These are phyloP conservation scores for Mycena epipterygia DNA, from an alignment of 768 basidiomycete species.

Conservation along the genomic window DNA sequence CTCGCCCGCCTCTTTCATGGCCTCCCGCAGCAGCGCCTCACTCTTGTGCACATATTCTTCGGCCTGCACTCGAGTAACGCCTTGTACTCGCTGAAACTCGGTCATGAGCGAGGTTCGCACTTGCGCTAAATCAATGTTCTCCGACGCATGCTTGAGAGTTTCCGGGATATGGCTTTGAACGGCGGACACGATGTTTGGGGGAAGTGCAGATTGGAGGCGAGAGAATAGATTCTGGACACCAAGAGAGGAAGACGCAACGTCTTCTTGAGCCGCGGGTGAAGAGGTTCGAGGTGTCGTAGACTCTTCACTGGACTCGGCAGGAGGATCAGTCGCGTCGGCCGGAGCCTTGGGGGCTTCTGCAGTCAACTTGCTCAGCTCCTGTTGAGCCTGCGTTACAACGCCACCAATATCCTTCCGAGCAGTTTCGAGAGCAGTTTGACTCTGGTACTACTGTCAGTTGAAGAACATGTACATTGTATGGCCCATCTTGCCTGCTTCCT, in stretches of 20 bases:
- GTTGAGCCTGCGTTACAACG: slow-evolving; percentile 86
- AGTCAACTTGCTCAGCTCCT: slow-evolving; percentile 76
- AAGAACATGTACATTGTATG: neutral
- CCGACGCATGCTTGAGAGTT: slow-evolving; percentile 70
- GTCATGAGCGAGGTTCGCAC: slow-evolving; percentile 72
- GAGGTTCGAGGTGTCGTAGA: slow-evolving; percentile 42
- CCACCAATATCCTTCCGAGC: slow-evolving; percentile 81
- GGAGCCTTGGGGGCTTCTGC: slow-evolving; percentile 45
- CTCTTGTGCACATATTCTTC: slow-evolving; percentile 89
- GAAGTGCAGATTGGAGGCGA: slow-evolving; percentile 80
- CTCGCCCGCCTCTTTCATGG: slow-evolving; percentile 85
- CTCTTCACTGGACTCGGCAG: slow-evolving; percentile 40
- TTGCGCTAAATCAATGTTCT: slow-evolving; percentile 77
- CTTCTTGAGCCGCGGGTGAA: slow-evolving; percentile 39
- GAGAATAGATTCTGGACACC: slow-evolving; percentile 67
- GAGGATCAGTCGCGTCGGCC: slow-evolving; percentile 27
- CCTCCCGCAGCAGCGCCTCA: slow-evolving; percentile 73
- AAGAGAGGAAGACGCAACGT: slow-evolving; percentile 41
- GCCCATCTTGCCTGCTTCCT: slow-evolving; percentile 82
- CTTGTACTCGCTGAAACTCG: slow-evolving; percentile 83
- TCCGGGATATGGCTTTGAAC: slow-evolving; percentile 80
- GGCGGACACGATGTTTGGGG: slow-evolving; percentile 78
- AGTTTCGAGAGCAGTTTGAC: slow-evolving; percentile 74
- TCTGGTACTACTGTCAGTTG: slow-evolving; percentile 59
- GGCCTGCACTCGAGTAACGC: slow-evolving; percentile 79